phyloP scores from a whole-genome alignment of 257 asterid genomes.

The Jasminum sambac region DNA sequence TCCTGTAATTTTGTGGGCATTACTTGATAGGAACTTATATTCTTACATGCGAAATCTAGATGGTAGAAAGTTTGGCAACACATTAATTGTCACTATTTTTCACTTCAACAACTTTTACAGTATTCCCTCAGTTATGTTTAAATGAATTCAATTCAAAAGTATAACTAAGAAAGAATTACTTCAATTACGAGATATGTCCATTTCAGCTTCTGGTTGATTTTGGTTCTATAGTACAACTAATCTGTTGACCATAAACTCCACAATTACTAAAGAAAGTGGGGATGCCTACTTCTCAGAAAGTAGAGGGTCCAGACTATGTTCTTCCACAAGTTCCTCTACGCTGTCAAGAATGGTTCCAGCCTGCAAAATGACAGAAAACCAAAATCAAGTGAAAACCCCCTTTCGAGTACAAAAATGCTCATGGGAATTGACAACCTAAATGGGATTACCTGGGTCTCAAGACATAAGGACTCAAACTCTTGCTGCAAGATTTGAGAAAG shows the following conservation, averaged over 20 bases:
- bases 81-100: neutral
- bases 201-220: constrained; percentile 7
- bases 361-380: constrained; percentile 34
- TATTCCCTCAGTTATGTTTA: neutral
- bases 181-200: neutral
- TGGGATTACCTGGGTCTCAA: constrained; percentile 56
- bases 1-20: constrained; percentile 49
- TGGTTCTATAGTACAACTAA: constrained; percentile 2
- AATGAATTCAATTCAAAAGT: neutral
- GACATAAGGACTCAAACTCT: constrained; percentile 47
- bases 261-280: neutral
- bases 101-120: neutral
- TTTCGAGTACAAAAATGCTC: neutral
- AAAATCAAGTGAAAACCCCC: constrained; percentile 1
- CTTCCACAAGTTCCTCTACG: constrained; percentile 82
- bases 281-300: constrained; percentile 47
- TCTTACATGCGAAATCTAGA: neutral
- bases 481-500: constrained; percentile 50
- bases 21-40: constrained; percentile 20
- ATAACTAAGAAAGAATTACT: neutral
- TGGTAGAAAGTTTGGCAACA: constrained; percentile 19
- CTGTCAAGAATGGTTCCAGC: constrained; percentile 58
- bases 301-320: constrained; percentile 62
- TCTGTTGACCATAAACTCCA: neutral
- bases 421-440: constrained; percentile 3